Evolutionary conservation across 1,139 yeast genomes (phyloP).

Genomic region (Candida sanyaensis): DNA sequence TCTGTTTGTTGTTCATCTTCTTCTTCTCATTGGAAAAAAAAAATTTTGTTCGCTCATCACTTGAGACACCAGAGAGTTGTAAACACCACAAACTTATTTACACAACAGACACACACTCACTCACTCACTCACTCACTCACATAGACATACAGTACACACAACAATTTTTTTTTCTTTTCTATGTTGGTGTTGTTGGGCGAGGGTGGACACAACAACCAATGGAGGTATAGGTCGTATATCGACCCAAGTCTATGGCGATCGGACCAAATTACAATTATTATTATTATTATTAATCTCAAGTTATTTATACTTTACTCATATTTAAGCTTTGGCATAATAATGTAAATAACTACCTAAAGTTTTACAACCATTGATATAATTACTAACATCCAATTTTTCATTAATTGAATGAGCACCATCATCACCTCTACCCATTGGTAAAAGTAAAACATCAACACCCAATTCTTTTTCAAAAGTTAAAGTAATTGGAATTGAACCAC

Average conservation of each 20-base stretch:
- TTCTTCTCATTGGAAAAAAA: background rate
- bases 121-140: no score
- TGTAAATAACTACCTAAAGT: conserved; percentile 93
- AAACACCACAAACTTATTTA: background rate
- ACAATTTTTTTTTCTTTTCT: no score
- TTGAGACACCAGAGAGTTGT: background rate
- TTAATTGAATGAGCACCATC: conserved; percentile 99
- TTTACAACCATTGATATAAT: conserved; percentile 92
- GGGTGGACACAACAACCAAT: no score
- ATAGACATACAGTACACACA: no score
- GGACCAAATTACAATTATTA: no score
- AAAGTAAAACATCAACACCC: conserved; percentile 79
- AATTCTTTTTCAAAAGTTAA: conserved; percentile 86
- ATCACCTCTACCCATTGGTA: conserved; percentile 98
- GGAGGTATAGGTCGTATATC: no score
- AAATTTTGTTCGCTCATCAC: background rate
- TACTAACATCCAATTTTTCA: conserved; percentile 86
- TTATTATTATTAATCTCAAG: no score
- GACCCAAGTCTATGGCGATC: no score
- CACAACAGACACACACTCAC: no score
- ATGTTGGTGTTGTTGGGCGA: no score
- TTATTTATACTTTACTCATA: background rate
- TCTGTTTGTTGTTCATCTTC: background rate
- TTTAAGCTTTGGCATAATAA: conserved; percentile 58
- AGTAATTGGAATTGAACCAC: conserved; percentile 97